Evolutionary conservation across 2,329 filamentous ascomycete genomes (phyloP).

Genomic region (Mycosphaerella sp.): DNA sequence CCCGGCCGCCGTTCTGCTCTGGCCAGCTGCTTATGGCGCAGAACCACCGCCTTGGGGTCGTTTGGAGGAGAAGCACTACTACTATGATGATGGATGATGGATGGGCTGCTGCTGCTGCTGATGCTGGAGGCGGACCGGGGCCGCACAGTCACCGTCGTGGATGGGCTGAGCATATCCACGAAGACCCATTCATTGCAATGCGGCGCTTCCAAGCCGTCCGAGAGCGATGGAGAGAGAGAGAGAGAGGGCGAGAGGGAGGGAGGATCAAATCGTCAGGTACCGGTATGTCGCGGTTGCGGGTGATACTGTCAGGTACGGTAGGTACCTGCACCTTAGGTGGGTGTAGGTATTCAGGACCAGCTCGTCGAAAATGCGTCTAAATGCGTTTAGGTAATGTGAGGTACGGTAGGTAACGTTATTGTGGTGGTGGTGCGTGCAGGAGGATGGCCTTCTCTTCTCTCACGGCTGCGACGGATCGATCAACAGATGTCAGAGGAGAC

Average conservation of each 20-base stretch:
- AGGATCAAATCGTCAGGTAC: too few species aligned
- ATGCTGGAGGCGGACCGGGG: constrained; percentile 12
- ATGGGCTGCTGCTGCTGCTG: constrained; percentile 4
- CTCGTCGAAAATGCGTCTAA: constrained; percentile 2
- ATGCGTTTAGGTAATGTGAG: too few species aligned
- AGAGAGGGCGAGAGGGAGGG: too few species aligned
- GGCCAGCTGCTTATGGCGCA: constrained; percentile 13
- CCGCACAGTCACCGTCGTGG: constrained; percentile 15
- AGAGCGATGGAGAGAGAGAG: too few species aligned
- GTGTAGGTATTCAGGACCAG: not conserved
- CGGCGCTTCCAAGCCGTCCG: too few species aligned
- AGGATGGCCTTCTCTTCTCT: constrained; percentile 1
- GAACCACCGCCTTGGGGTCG: constrained; percentile 4
- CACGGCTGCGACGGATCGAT: constrained; percentile 14
- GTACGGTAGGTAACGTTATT: too few species aligned
- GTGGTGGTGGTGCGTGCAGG: constrained; percentile 2
- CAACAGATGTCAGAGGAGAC: constrained; percentile 16
- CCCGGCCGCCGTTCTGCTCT: constrained; percentile 19
- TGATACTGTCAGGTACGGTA: constrained; percentile 3
- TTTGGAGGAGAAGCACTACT: not conserved
- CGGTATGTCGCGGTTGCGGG: too few species aligned
- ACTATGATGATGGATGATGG: not conserved
- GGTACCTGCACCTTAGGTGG: too few species aligned
- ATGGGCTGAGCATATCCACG: constrained; percentile 13
- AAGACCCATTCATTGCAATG: constrained; percentile 7